Base-by-base conservation (phyloP, 306 rosid genomes). In the Casuarina glauca region DNA sequence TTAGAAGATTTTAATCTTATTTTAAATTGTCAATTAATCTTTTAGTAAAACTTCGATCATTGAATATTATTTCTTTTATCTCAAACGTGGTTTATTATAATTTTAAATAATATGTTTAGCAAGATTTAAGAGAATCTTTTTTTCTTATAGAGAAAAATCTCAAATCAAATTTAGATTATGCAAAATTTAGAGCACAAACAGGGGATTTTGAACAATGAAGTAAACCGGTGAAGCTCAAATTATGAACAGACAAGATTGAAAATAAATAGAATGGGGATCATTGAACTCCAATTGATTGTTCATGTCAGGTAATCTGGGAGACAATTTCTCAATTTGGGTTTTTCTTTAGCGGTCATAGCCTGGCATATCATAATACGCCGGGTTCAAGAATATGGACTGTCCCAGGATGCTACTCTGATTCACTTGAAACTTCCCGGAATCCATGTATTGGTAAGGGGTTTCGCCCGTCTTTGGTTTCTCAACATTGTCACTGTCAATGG, bases 371-470 rank as follows among this genome's bases (percentile, higher is more conserved):
- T 74, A 82, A 73, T 74, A 82, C 51, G 66, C 76, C 71, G 80
- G 93, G 78, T 86, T 93, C 81, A 76, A 19, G 77, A 88, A 86
- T 54, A 81, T 68, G 4, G 85, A 76, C 4, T 82, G 87, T 69
- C 86, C 82, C 74, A 79, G 82, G 78, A 63, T 75, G 90, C 79
- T 44, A 46, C 19, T 78, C 66, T 75, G 86, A 74, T 62, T 82
- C 84, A 64, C 77, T 73, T 79, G 88, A 70, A 80, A 82, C 79
- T 87, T 89, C 38, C 79, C 87, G 35, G 87, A 78, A 81, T 83
- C 91, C 80, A 82, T 69, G 70, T 74, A 55, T 79, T 82, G 55
- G 2, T 73, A 49, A 54, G 84, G 54, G 80, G 80, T 74, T 82
- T 85, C 91, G 38, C 62, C 72, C 4, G 42, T 69, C 74, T 82